Evolutionary conservation across 257 asterid species (phyloP).

Genomic region (Solanum etuberosum): DNA sequence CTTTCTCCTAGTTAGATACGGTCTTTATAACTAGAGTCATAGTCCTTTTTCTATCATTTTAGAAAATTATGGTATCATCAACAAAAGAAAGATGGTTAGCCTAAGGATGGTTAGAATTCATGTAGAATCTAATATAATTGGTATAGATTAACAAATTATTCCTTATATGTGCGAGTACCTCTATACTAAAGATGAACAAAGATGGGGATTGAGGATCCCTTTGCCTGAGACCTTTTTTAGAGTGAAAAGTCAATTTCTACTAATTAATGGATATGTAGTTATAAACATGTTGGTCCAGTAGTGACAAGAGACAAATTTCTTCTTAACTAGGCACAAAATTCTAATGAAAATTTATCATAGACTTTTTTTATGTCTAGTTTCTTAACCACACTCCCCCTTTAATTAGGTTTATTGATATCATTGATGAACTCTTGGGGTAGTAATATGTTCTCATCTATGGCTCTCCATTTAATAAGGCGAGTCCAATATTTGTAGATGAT

Average conservation of each 20-base stretch:
- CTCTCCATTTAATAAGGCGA: not conserved
- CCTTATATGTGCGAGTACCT: not conserved
- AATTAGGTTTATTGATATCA: not conserved
- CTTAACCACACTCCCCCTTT: not conserved
- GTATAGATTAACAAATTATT: not conserved
- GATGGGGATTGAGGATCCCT: not conserved
- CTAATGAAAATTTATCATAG: not conserved
- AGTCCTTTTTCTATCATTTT: not conserved
- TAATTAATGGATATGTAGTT: too few species aligned
- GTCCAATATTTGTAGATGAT: too few species aligned
- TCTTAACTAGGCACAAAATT: not conserved
- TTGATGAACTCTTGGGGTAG: not conserved
- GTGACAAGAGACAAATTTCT: too few species aligned
- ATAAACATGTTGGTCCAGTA: too few species aligned
- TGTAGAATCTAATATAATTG: not conserved
- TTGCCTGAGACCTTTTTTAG: not conserved
- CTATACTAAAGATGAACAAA: not conserved
- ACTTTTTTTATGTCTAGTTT: not conserved
- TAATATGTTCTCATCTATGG: not conserved
- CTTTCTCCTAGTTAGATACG: not conserved
- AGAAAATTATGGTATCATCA: not conserved
- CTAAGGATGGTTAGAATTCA: not conserved
- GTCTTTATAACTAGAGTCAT: not conserved
- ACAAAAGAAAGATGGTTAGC: not conserved
- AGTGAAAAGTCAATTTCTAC: not conserved